Percentiles rank a stretch among this genome's conserved stretches.
phyloP scores from a whole-genome alignment of 345 rosid species.

The Eucalyptus polyanthemos region DNA sequence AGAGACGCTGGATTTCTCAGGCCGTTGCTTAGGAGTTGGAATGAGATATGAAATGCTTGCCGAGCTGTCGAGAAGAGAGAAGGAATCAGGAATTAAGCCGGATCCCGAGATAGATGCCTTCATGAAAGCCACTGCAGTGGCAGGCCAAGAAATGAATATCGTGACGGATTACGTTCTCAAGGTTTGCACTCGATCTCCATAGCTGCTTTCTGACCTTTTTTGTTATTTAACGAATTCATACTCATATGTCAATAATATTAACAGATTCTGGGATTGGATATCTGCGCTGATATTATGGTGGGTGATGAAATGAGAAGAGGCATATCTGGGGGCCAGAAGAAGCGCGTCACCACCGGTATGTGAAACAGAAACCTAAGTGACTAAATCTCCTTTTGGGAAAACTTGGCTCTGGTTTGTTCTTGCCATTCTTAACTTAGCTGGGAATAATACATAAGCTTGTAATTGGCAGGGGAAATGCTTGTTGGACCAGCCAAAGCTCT shows the following conservation, averaged over 20 bases:
- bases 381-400: background rate
- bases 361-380: background rate
- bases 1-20: slow-evolving; percentile 46
- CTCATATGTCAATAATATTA: background rate
- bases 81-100: slow-evolving; percentile 35
- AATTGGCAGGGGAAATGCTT: slow-evolving; percentile 54
- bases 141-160: slow-evolving; percentile 29
- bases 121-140: slow-evolving; percentile 47
- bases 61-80: slow-evolving; percentile 38
- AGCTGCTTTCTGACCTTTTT: background rate
- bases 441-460: background rate
- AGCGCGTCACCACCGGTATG: slow-evolving; percentile 46
- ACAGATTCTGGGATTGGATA: slow-evolving; percentile 47
- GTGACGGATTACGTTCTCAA: slow-evolving; percentile 46
- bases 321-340: slow-evolving; percentile 58
- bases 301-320: slow-evolving; percentile 60
- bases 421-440: background rate
- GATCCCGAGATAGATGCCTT: slow-evolving; percentile 56
- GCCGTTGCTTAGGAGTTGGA: slow-evolving; percentile 54
- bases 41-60: slow-evolving; percentile 24
- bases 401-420: background rate
- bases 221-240: background rate
- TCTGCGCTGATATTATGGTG: slow-evolving; percentile 44
- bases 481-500: slow-evolving; percentile 57
- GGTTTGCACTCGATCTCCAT: slow-evolving; percentile 8